Percentiles rank a stretch among this genome's conserved stretches.
phyloP scores from a whole-genome alignment of 768 basidiomycete genomes.

The Boletus tomentosulus region DNA sequence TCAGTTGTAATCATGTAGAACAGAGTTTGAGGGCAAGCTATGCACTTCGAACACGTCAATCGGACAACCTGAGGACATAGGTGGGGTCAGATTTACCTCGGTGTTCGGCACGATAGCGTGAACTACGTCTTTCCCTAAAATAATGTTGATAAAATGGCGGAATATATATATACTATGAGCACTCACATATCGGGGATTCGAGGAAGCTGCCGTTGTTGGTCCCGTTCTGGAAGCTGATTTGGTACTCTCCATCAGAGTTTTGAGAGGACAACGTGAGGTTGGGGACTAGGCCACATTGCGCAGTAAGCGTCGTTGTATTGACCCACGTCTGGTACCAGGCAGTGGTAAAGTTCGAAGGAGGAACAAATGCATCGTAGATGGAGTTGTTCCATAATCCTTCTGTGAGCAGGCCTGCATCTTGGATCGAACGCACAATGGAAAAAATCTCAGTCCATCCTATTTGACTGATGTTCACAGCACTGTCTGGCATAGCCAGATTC shows the following conservation, averaged over 20 bases:
- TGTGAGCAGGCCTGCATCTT: background rate
- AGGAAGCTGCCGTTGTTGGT: background rate
- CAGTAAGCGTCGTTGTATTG: background rate
- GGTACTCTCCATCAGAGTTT: background rate
- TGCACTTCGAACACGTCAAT: background rate
- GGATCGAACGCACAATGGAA: background rate
- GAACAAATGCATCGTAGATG: no score
- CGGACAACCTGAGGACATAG: no score
- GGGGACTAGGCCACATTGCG: no score
- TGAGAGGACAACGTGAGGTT: background rate
- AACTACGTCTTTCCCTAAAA: background rate
- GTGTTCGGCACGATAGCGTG: background rate
- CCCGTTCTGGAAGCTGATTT: background rate
- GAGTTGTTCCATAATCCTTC: background rate
- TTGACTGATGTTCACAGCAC: background rate
- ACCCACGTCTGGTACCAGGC: no score
- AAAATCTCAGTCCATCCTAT: background rate
- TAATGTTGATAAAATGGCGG: background rate
- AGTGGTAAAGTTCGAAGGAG: no score
- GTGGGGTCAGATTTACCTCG: no score
- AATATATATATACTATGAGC: background rate
- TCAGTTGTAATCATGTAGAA: background rate
- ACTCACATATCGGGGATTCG: background rate
- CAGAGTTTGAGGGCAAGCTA: background rate
- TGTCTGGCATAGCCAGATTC: background rate